Evolutionary conservation across 257 asterid species (phyloP).

Genomic region (Capsicum pubescens): DNA sequence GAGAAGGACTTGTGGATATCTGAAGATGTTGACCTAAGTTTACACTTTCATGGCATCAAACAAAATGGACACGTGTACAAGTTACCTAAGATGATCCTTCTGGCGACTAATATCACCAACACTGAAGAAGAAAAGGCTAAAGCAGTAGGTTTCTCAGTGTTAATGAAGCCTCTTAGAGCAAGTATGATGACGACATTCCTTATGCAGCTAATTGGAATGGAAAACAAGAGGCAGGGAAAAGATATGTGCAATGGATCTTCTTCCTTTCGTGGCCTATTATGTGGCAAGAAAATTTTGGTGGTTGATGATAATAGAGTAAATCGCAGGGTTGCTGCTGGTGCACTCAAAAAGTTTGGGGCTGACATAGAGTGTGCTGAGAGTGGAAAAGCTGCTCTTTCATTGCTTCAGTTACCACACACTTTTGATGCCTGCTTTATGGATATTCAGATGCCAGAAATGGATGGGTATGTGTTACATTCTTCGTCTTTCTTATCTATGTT

Average conservation of each 20-base stretch:
- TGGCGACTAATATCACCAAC: conserved; percentile 67
- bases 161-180: conserved; percentile 87
- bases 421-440: conserved; percentile 98
- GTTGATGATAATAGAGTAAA: conserved; percentile 89
- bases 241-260: conserved; percentile 46
- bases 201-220: conserved; percentile 70
- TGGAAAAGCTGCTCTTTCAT: conserved; percentile 76
- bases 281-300: conserved; percentile 82
- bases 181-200: conserved; percentile 90
- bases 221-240: conserved; percentile 50
- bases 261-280: conserved; percentile 60
- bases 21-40: conserved; percentile 49
- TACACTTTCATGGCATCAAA: conserved; percentile 47
- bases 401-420: conserved; percentile 76
- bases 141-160: conserved; percentile 76
- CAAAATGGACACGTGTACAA: conserved; percentile 55
- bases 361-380: conserved; percentile 81
- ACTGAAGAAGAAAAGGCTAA: conserved; percentile 70
- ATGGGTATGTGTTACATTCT: conserved; percentile 61
- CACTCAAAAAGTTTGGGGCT: conserved; percentile 85
- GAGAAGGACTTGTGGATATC: conserved; percentile 87
- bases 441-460: conserved; percentile 99
- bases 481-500: not conserved
- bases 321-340: conserved; percentile 94
- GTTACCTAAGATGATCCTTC: conserved; percentile 79